Base-by-base conservation (phyloP, 176 grass and related monocot genomes). In the Zea luxurians region DNA sequence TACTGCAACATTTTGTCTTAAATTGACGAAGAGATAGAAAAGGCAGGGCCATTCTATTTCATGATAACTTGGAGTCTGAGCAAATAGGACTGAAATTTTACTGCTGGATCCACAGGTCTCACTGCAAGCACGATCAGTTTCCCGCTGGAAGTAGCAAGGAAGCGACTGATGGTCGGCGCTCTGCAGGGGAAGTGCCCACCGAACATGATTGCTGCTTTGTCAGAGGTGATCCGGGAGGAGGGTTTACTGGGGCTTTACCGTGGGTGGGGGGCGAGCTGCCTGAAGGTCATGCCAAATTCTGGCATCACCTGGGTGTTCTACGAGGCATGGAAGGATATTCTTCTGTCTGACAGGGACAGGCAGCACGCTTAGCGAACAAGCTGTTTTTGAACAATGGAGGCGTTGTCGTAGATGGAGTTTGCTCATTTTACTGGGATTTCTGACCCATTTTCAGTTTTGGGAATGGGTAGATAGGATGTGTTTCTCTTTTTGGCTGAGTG, bases 221-320 rank as follows among this genome's bases (percentile, higher is more conserved):
- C 86, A 0, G 93, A 97, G 59, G 88, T 97, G 35, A 63, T 97
- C 62, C 68, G 9, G 12, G 88, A 91, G 60, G 86, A 93, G 66
- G 93, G 93, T 37, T 7, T 89, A 16, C 17, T 37, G 18, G 93
- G 93, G 2, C 54, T 97, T 8, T 97, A 97, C 81, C 82, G 93
- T 38, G 93, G 93, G 7, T 97, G 93, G 93, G 83, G 93, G 0
- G 93, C 93, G 13, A 97, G 90, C 76, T 97, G 88, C 83, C 84
- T 97, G 38, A 97, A 97, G 78, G 93, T 97, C 66, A 93, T 93
- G 93, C 93, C 93, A 6, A 83, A 82, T 10, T 97, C 93, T 2
- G 93, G 93, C 59, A 97, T 97, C 83, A 97, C 88, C 54, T 97
- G 93, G 93, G 91, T 97, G 90, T 89, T 97, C 71, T 97, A 97